Base-by-base conservation (phyloP, 805 yeast species). In the baker's yeast (Saccharomyces cerevisiae) region DNA sequence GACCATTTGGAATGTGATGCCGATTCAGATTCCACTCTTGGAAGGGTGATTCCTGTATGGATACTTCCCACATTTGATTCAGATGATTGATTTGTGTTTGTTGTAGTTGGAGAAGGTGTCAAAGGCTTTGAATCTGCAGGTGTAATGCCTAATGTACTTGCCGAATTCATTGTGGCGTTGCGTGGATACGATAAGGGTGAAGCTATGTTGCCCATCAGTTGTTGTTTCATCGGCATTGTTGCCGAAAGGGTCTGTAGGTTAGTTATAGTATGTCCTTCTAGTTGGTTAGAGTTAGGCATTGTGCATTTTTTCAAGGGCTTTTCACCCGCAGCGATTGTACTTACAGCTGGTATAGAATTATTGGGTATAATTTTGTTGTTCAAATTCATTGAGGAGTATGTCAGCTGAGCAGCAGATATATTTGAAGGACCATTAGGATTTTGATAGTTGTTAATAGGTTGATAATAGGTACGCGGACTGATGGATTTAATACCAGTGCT, bases 371-470 rank as follows among this genome's bases (percentile, higher is more conserved):
- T 31, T 29, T 48, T 41, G 17, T 21, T 36, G 24, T 17, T 36
- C 43, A 17, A 17, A 17, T 36, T 36, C 43, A 36, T 36, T 21
- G 43, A 36, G 22, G 43, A 36, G 4, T 36, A 36, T 8, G 43
- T 11, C 24, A 36, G 17, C 8, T 36, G 43, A 4, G 24, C 43
- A n/a, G 43, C 43, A 17, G 43, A 36, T 17, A 17, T 17, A 24
- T 17, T 17, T 36, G 11, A 3, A 17, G 43, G 43, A 11, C 24
- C 43, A 36, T 17, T 36, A 36, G 11, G 13, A 36, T 9, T 17
- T 14, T 47, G 50, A 47, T 47, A 28, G n/a, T 47, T 29, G n/a
- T 47, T 24, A 28, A 47, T n/a, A 21, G 43, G 50, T 47, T 47
- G 32, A 13, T 47, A 28, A 14, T 26, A 28, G 24, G 32, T 24